A percentile compares a stretch with the other conserved stretches of the same genome.
Evolutionary conservation across 2,329 filamentous ascomycete genomes (phyloP).

Genomic region (Trichoderma simmonsii): DNA sequence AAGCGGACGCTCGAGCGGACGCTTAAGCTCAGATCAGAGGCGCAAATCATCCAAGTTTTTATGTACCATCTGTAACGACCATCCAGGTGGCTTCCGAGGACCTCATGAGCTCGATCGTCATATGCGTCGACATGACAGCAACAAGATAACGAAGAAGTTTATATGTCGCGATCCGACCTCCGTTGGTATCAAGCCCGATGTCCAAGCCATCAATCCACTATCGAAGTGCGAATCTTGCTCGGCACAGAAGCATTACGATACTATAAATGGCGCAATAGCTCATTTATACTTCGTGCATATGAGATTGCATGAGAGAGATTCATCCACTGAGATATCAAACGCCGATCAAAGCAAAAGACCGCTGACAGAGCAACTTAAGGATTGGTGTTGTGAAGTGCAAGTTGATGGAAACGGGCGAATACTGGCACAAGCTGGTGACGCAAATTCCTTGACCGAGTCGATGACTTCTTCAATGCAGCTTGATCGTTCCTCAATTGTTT

Average conservation of each 20-base stretch:
- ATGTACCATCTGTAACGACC: neutral
- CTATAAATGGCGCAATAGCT: accelerated
- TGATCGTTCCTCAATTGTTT: constrained; percentile 76
- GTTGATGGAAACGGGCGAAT: neutral
- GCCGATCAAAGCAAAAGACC: neutral
- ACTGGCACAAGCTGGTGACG: neutral
- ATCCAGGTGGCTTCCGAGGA: neutral
- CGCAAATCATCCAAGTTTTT: neutral
- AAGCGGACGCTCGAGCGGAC: neutral
- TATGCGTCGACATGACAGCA: neutral
- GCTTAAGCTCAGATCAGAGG: neutral
- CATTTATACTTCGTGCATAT: neutral
- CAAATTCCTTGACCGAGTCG: constrained; percentile 76
- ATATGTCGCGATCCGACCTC: neutral
- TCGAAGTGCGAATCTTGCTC: neutral
- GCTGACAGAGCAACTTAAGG: neutral
- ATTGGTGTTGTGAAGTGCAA: neutral
- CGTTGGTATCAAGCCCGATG: neutral
- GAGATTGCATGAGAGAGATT: neutral
- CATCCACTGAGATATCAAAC: neutral
- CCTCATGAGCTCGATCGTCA: neutral
- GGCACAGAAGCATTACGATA: neutral
- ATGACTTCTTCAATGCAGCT: constrained; percentile 87
- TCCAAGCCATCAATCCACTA: neutral
- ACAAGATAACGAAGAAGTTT: neutral